Conservation (phyloP, 257 asterid genomes). For the Rauvolfia tetraphylla region DNA sequence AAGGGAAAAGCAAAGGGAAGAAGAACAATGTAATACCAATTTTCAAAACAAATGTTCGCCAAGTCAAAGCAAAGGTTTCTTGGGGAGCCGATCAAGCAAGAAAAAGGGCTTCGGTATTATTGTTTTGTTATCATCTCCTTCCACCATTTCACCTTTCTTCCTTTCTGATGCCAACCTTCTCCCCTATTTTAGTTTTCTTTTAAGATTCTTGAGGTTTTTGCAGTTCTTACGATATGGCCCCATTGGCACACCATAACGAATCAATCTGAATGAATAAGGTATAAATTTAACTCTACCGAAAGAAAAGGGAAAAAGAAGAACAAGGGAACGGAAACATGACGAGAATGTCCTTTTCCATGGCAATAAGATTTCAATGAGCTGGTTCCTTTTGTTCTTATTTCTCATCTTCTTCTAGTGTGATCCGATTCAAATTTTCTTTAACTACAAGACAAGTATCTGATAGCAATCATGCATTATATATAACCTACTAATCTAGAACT, state of each 20-base stretch:
- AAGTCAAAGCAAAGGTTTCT: slow-evolving; percentile 31
- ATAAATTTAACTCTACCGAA: not conserved
- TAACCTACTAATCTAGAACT: too few species aligned
- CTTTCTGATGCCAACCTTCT: slow-evolving; percentile 1
- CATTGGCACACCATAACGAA: not conserved
- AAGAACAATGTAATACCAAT: not conserved
- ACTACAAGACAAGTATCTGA: not conserved
- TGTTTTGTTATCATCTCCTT: slow-evolving; percentile 18
- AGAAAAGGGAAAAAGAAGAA: not conserved
- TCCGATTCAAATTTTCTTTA: not conserved
- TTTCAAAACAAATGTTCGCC: slow-evolving; percentile 19
- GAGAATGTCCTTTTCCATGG: not conserved
- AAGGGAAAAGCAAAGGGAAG: slow-evolving; percentile 4
- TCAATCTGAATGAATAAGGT: slow-evolving; percentile 6
- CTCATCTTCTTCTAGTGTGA: too few species aligned
- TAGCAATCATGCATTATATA: not conserved
- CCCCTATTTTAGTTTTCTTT: slow-evolving; percentile 5
- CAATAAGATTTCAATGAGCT: not conserved
- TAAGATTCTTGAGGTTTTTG: slow-evolving; percentile 15
- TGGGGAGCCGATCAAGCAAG: slow-evolving; percentile 31
- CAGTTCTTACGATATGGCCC: not conserved
- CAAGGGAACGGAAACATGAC: not conserved
- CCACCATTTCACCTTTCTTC: not conserved
- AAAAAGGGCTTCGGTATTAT: slow-evolving; percentile 14
- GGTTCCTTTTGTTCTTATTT: too few species aligned